Percentiles rank a stretch among this genome's conserved stretches.
These are phyloP conservation scores for Gossypium gossypioides DNA, from an alignment of 441 rosid species.

Conservation along the genomic window DNA sequence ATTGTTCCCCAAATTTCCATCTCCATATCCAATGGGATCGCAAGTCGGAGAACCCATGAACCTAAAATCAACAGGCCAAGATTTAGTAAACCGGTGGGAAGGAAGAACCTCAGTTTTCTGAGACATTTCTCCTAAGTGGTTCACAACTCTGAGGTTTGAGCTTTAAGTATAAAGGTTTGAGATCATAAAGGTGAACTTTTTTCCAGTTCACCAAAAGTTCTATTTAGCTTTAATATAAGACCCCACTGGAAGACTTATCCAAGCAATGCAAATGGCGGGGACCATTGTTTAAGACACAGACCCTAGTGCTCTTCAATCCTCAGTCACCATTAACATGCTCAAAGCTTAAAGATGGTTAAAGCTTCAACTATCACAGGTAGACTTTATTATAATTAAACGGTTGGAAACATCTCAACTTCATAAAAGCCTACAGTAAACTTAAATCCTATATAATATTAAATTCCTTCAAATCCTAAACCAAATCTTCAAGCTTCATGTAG, in stretches of 20 bases:
- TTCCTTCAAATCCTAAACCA: constrained; percentile 6
- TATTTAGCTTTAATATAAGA: constrained; percentile 37
- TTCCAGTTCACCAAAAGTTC: constrained; percentile 28
- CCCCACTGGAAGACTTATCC: constrained; percentile 52
- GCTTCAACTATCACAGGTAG: constrained; percentile 9
- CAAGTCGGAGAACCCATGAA: constrained; percentile 40
- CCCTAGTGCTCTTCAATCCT: constrained; percentile 28
- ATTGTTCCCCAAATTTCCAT: constrained; percentile 18
- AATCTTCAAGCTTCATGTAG: constrained; percentile 6
- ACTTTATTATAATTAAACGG: not conserved
- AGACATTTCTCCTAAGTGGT: constrained; percentile 34
- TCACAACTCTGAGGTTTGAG: constrained; percentile 31
- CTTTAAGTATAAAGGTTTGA: constrained; percentile 21
- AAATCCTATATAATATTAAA: constrained; percentile 13
- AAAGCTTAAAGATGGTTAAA: constrained; percentile 16
- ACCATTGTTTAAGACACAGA: constrained; percentile 39
- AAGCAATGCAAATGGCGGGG: constrained; percentile 51
- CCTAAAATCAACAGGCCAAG: constrained; percentile 60
- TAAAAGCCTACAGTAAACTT: constrained; percentile 2
- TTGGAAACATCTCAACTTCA: not conserved
- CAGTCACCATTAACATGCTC: constrained; percentile 29
- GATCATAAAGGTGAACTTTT: constrained; percentile 32
- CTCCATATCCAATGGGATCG: constrained; percentile 27
- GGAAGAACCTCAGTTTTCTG: constrained; percentile 39
- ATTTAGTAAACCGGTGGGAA: constrained; percentile 55